Conservation (phyloP, 225 moss, liverwort and hornwort genomes). For the Marchantia paleacea region DNA sequence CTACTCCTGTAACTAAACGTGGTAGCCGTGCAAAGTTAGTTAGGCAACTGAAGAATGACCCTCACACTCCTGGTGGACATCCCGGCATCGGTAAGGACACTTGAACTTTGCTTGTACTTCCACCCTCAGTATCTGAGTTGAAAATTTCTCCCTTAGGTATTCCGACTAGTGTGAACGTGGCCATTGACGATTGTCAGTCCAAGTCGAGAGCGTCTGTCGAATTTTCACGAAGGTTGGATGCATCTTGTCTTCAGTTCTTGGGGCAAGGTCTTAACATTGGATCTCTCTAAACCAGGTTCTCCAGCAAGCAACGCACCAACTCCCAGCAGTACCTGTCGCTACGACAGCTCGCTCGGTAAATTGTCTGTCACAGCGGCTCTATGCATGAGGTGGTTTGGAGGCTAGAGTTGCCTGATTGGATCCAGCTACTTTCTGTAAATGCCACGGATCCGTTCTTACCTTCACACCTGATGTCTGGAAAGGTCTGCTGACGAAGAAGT, state of each 20-base stretch:
- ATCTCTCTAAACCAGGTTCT: constrained; percentile 47
- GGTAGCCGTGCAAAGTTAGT: constrained; percentile 61
- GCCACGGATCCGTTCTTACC: background rate
- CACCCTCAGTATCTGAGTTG: too few relatives aligned
- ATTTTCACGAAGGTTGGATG: too few relatives aligned
- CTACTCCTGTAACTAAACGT: constrained; percentile 48
- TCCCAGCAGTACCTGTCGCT: constrained; percentile 77
- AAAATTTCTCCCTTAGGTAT: too few relatives aligned
- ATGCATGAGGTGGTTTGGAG: background rate
- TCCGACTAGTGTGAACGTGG: too few relatives aligned
- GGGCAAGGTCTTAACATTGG: background rate
- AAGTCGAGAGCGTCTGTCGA: too few relatives aligned
- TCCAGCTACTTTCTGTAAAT: background rate
- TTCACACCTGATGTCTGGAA: background rate
- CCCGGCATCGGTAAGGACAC: constrained; percentile 48
- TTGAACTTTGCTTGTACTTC: too few relatives aligned
- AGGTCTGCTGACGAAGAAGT: constrained; percentile 86
- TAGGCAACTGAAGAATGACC: constrained; percentile 65
- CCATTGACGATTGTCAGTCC: too few relatives aligned
- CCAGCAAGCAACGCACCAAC: constrained; percentile 71
- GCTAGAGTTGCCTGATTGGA: constrained; percentile 3
- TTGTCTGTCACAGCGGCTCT: background rate
- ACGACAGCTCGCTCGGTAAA: constrained; percentile 85
- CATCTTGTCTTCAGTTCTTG: background rate
- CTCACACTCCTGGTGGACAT: constrained; percentile 52